Conservation (phyloP, 2,329 filamentous ascomycete genomes). For the Cladosporium austrohemisphaericum region DNA sequence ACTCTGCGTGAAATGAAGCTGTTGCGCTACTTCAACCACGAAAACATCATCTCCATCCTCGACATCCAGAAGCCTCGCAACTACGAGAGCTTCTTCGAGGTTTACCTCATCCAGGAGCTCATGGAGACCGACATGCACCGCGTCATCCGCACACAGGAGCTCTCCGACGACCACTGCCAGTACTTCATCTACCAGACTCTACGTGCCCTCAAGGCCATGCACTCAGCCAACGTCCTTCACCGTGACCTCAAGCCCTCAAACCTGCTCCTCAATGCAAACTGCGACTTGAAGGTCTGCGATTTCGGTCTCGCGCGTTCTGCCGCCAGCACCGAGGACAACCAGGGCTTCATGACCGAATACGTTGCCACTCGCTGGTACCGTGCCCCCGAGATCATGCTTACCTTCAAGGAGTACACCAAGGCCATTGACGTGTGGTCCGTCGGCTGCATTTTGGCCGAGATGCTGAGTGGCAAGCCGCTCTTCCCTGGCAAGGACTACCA, state of each 20-base stretch:
- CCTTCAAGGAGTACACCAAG: slow-evolving; percentile 99
- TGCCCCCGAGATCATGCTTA: slow-evolving; percentile 99
- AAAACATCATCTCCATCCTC: slow-evolving; percentile 99
- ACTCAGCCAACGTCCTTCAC: slow-evolving; percentile 96
- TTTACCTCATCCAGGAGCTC: slow-evolving; percentile 97
- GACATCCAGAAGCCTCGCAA: slow-evolving; percentile 97
- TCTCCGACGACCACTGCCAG: slow-evolving; percentile 98
- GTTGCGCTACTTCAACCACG: slow-evolving; percentile 97
- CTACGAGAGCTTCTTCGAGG: slow-evolving; percentile 94
- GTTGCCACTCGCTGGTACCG: slow-evolving; percentile 98
- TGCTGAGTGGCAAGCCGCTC: slow-evolving; percentile 95
- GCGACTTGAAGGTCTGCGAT: slow-evolving; percentile 97
- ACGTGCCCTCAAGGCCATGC: slow-evolving; percentile 96
- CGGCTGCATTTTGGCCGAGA: slow-evolving; percentile 95
- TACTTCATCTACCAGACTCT: slow-evolving; percentile 99
- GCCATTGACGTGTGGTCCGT: slow-evolving; percentile 99
- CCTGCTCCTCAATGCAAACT: slow-evolving; percentile 94
- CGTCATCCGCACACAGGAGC: slow-evolving; percentile 95
- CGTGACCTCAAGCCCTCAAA: slow-evolving; percentile 97
- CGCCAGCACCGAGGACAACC: slow-evolving; percentile 97
- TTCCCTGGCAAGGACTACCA: slow-evolving; percentile 99
- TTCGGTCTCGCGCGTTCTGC: slow-evolving; percentile 91
- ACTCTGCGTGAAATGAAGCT: slow-evolving; percentile 99
- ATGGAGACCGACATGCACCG: slow-evolving; percentile 99
- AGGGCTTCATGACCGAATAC: slow-evolving; percentile 99